These are phyloP conservation scores for Cadophora sp. DNA, from an alignment of 2,329 filamentous ascomycete genomes.

Conservation along the genomic window DNA sequence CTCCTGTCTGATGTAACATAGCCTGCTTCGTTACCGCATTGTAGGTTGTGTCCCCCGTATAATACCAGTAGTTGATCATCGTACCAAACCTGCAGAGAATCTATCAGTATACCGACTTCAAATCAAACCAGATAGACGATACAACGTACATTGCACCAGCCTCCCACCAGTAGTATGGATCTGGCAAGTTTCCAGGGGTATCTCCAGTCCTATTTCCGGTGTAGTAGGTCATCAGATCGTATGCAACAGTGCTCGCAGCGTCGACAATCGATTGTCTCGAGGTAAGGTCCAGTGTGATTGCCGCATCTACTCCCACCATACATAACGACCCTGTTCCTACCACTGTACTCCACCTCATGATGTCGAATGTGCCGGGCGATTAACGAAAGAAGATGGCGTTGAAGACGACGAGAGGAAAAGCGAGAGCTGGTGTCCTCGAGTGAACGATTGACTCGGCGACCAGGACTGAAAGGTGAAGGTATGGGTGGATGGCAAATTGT, in stretches of 20 bases:
- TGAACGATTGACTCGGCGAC: slow-evolving; percentile 8
- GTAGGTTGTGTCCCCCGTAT: slow-evolving; percentile 75
- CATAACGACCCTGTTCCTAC: slow-evolving; percentile 26
- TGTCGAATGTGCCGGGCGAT: slow-evolving; percentile 3
- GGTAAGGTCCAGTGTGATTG: slow-evolving; percentile 34
- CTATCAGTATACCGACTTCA: slow-evolving; percentile 51
- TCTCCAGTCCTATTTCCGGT: slow-evolving; percentile 57
- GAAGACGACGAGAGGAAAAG: slow-evolving; percentile 1
- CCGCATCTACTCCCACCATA: slow-evolving; percentile 33
- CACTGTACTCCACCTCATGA: slow-evolving; percentile 24
- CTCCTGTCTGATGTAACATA: slow-evolving; percentile 75
- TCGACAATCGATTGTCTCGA: slow-evolving; percentile 43
- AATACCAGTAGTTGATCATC: slow-evolving; percentile 84
- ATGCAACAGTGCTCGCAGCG: slow-evolving; percentile 46
- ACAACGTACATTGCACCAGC: slow-evolving; percentile 70
- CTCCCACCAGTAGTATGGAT: slow-evolving; percentile 64
- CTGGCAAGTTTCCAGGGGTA: slow-evolving; percentile 57
- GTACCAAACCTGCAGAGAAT: slow-evolving; percentile 64
- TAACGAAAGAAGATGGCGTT: slow-evolving; percentile 1
- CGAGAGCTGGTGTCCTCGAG: background rate
- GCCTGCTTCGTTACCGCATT: slow-evolving; percentile 67
- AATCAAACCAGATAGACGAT: background rate
- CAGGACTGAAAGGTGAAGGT: background rate
- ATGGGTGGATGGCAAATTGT: background rate
- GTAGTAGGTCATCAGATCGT: slow-evolving; percentile 59